Evolutionary conservation across 1,139 yeast genomes (phyloP).

Genomic region (Saccharomycopsis crataegensis): DNA sequence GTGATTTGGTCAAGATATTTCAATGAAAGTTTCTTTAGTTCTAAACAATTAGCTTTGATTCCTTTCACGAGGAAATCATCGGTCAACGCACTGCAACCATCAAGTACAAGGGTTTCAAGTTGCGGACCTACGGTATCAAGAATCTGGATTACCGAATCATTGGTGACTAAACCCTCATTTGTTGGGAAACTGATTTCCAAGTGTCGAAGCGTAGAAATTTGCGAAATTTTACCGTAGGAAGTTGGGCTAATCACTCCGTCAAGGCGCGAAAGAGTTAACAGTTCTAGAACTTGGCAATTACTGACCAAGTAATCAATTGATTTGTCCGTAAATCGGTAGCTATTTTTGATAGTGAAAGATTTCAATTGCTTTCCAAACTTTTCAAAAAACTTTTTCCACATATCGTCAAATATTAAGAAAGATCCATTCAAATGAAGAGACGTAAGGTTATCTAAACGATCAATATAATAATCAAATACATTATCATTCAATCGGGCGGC

Average conservation of each 20-base stretch:
- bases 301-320: slow-evolving; percentile 58
- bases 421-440: slow-evolving; percentile 74
- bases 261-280: slow-evolving; percentile 52
- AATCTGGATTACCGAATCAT: slow-evolving; percentile 59
- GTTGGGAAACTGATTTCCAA: slow-evolving; percentile 67
- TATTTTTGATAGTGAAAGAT: slow-evolving; percentile 62
- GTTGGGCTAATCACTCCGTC: slow-evolving; percentile 60
- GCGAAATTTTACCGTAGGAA: slow-evolving; percentile 59
- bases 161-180: slow-evolving; percentile 59
- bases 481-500: slow-evolving; percentile 89
- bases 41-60: slow-evolving; percentile 48
- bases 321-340: slow-evolving; percentile 73
- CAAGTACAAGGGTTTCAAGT: slow-evolving; percentile 49
- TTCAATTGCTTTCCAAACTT: slow-evolving; percentile 38
- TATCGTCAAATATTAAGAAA: slow-evolving; percentile 63
- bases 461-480: slow-evolving; percentile 48
- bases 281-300: slow-evolving; percentile 50
- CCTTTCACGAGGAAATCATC: slow-evolving; percentile 58
- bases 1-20: slow-evolving; percentile 53
- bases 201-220: slow-evolving; percentile 45
- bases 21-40: slow-evolving; percentile 47
- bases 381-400: slow-evolving; percentile 72
- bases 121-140: slow-evolving; percentile 58
- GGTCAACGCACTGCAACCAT: slow-evolving; percentile 68
- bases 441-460: slow-evolving; percentile 48